Conservation (phyloP, 176 grass and related monocot species). For the Raddia distichophylla region DNA sequence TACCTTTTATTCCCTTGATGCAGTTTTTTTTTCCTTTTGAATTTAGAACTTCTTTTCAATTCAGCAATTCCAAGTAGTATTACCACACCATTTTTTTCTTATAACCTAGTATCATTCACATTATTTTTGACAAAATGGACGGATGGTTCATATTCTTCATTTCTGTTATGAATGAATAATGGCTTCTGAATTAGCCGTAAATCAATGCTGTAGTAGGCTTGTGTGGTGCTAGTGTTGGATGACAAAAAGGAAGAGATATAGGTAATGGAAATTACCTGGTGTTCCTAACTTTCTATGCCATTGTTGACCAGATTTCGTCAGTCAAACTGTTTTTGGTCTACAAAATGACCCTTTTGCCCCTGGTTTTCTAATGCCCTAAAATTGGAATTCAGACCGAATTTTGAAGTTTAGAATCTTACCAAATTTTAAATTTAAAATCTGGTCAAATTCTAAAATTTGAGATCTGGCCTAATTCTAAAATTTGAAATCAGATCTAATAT, state of each 20-base stretch:
- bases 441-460: too few species aligned
- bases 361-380: too few species aligned
- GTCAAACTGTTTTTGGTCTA: too few species aligned
- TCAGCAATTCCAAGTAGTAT: neutral
- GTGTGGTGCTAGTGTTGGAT: neutral
- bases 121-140: slow-evolving; percentile 24
- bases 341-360: too few species aligned
- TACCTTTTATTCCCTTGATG: slow-evolving; percentile 49
- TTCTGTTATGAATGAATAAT: neutral
- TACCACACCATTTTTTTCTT: slow-evolving; percentile 10
- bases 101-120: slow-evolving; percentile 13
- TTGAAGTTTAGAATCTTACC: too few species aligned
- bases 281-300: neutral
- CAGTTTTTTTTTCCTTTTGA: slow-evolving; percentile 17
- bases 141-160: neutral
- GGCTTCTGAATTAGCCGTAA: neutral
- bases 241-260: neutral
- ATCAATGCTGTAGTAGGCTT: slow-evolving; percentile 11
- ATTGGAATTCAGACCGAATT: too few species aligned
- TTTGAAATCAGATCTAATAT: too few species aligned
- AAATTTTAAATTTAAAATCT: too few species aligned
- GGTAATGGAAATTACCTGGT: neutral
- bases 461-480: too few species aligned
- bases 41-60: neutral
- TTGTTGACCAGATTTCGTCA: too few species aligned